phyloP scores from a whole-genome alignment of 2,329 filamentous ascomycete genomes.

The Celoporthe dispersa region DNA sequence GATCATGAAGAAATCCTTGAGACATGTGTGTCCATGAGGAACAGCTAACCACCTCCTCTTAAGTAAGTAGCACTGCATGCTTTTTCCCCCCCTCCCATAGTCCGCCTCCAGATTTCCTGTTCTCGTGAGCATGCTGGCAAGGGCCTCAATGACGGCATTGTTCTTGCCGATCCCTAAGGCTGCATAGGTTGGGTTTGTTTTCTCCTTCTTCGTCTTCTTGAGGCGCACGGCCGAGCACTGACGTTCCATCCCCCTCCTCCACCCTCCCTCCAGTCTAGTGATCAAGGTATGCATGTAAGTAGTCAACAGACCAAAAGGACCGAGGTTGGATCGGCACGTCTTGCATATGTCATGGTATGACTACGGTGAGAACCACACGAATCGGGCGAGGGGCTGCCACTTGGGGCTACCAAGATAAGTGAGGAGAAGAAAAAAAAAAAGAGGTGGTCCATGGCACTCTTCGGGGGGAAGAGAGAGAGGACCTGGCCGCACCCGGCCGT shows the following conservation, averaged over 20 bases:
- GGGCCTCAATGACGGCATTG: conserved; percentile 25
- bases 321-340: conserved; percentile 12
- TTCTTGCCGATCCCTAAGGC: conserved; percentile 19
- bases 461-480: not conserved
- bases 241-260: not conserved
- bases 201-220: conserved; percentile 1
- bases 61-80: conserved; percentile 21
- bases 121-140: conserved; percentile 21
- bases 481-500: not conserved
- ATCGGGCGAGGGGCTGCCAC: conserved; percentile 1
- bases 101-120: conserved; percentile 9
- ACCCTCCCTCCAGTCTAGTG: not conserved
- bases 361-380: conserved; percentile 15
- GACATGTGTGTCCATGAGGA: not conserved
- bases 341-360: conserved; percentile 21
- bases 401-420: conserved; percentile 5
- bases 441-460: not conserved
- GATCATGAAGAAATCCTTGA: not conserved
- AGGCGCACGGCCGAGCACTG: conserved; percentile 15
- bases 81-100: not conserved
- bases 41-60: not conserved
- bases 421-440: not conserved
- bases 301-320: conserved; percentile 13
- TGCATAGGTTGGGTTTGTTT: not conserved
- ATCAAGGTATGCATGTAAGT: not conserved